Evolutionary conservation across 2,329 filamentous ascomycete species (phyloP).

Genomic region (Fonsecaea pugnacius): DNA sequence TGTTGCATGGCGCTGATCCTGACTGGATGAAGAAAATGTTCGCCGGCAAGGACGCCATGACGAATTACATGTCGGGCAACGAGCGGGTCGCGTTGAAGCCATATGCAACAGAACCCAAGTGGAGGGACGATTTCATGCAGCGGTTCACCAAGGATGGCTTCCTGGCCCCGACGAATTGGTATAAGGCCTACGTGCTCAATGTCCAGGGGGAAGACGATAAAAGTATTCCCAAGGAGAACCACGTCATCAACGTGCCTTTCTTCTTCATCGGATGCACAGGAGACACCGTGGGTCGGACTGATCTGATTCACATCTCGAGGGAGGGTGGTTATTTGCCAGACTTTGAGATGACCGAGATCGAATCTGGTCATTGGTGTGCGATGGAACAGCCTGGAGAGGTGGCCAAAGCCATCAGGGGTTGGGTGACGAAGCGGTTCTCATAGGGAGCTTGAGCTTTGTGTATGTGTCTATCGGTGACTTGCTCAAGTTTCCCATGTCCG

Average conservation of each 20-base stretch:
- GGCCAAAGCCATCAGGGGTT: slow-evolving; percentile 23
- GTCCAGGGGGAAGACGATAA: slow-evolving; percentile 22
- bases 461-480: background rate
- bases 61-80: slow-evolving; percentile 37
- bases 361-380: slow-evolving; percentile 28
- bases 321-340: slow-evolving; percentile 26
- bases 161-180: slow-evolving; percentile 21
- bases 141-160: slow-evolving; percentile 38
- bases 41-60: slow-evolving; percentile 45
- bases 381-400: slow-evolving; percentile 27
- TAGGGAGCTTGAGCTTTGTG: background rate
- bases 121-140: slow-evolving; percentile 43
- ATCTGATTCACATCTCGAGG: slow-evolving; percentile 20
- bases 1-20: slow-evolving; percentile 42
- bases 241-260: slow-evolving; percentile 22
- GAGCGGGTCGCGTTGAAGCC: slow-evolving; percentile 40
- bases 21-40: slow-evolving; percentile 46
- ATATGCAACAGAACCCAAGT: slow-evolving; percentile 42
- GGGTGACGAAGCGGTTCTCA: slow-evolving; percentile 22
- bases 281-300: slow-evolving; percentile 19
- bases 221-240: slow-evolving; percentile 20
- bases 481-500: background rate
- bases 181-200: slow-evolving; percentile 20
- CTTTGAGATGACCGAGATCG: slow-evolving; percentile 22
- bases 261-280: slow-evolving; percentile 28